These are phyloP conservation scores for Triticum aestivum DNA, from an alignment of 176 grass and related monocot genomes.

Conservation along the genomic window DNA sequence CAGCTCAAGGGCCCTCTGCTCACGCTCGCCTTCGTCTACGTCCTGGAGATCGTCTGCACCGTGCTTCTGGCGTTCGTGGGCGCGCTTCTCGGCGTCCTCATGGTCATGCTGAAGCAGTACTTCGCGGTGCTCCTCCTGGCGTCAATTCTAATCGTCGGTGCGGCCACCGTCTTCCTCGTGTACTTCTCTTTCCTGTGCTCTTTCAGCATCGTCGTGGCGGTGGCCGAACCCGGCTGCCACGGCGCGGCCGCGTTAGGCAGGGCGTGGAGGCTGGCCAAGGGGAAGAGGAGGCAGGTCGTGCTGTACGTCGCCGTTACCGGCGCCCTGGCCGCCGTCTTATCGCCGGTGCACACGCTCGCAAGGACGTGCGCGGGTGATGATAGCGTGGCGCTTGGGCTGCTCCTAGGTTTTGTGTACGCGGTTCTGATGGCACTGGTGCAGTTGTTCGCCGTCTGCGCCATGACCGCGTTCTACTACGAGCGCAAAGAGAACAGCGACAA, in stretches of 20 bases:
- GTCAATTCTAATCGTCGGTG: background rate
- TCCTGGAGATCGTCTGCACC: background rate
- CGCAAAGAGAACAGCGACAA: background rate
- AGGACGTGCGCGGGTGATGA: background rate
- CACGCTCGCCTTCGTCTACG: conserved; percentile 22
- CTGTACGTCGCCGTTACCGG: background rate
- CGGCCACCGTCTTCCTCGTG: background rate
- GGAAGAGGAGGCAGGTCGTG: background rate
- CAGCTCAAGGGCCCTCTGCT: conserved; percentile 18
- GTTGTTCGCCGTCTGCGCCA: background rate
- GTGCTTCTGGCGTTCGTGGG: background rate
- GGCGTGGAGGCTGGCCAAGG: conserved; percentile 6
- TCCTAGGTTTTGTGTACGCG: background rate
- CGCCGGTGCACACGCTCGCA: background rate
- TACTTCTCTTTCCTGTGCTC: background rate
- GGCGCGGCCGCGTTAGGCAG: background rate
- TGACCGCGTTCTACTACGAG: conserved; percentile 32
- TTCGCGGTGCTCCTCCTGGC: background rate
- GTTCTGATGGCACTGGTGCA: background rate
- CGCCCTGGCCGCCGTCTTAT: background rate
- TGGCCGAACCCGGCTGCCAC: conserved; percentile 17
- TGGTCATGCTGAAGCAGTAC: background rate
- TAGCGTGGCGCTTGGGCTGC: background rate
- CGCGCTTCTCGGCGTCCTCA: background rate
- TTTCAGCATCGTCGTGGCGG: conserved; percentile 19